phyloP scores from a whole-genome alignment of 306 rosid genomes.

The Ammopiptanthus mongolicus region DNA sequence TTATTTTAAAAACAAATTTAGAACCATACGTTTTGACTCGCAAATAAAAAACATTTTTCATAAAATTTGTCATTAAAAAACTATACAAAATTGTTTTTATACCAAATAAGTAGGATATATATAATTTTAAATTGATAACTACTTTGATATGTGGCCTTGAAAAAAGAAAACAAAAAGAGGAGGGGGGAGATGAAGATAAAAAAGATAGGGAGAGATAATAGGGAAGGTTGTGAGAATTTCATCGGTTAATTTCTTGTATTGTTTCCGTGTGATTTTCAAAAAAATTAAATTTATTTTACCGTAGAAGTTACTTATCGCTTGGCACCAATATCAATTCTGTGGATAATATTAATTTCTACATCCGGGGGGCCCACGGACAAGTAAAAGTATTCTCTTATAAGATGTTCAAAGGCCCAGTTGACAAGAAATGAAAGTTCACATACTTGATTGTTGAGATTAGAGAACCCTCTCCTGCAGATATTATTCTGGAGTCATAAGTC shows the following conservation, averaged over 20 bases:
- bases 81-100: too few species aligned
- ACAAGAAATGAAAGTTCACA: conserved; percentile 73
- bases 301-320: conserved; percentile 10
- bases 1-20: too few species aligned
- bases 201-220: background rate
- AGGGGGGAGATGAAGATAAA: background rate
- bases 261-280: background rate
- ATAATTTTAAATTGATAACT: too few species aligned
- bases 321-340: background rate
- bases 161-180: background rate
- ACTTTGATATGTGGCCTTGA: background rate
- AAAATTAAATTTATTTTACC: background rate
- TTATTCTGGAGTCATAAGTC: conserved; percentile 83
- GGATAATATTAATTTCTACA: conserved; percentile 50
- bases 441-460: conserved; percentile 78
- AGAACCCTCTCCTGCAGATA: conserved; percentile 66
- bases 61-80: too few species aligned
- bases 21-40: too few species aligned
- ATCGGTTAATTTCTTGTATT: background rate
- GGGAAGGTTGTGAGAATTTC: background rate
- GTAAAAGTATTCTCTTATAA: conserved; percentile 77
- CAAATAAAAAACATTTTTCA: too few species aligned
- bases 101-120: too few species aligned
- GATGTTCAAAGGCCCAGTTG: conserved; percentile 75
- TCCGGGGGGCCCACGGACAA: conserved; percentile 87